A percentile compares a stretch with the other conserved stretches of the same genome.
These are phyloP conservation scores for Saccharomycopsis guyanensis DNA, from an alignment of 805 yeast species.

Conservation along the genomic window DNA sequence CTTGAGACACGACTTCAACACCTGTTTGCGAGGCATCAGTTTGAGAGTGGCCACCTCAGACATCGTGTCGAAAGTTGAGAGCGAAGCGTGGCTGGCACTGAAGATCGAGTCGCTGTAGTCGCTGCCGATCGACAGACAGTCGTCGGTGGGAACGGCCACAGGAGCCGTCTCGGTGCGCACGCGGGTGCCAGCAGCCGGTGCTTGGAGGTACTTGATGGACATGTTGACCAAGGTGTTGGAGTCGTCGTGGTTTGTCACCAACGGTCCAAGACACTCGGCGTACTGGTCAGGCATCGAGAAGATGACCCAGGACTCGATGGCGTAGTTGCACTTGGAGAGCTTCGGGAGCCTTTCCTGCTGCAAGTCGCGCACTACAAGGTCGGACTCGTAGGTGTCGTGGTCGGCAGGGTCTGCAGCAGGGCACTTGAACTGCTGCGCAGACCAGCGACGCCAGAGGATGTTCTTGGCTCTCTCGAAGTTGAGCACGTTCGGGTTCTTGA, in stretches of 20 bases:
- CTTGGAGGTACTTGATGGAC: constrained; percentile 4
- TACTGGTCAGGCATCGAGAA: constrained; percentile 10
- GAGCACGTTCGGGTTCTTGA: constrained; percentile 9
- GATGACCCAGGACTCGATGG: constrained; percentile 1
- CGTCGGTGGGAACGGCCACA: neutral
- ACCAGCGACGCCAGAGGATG: constrained; percentile 12
- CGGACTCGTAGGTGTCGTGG: neutral
- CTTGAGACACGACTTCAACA: neutral
- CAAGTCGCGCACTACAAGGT: neutral
- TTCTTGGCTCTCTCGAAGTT: constrained; percentile 6
- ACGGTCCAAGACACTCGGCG: constrained; percentile 9
- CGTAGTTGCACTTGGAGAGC: constrained; percentile 1
- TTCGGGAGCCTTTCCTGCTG: neutral
- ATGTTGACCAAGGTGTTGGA: constrained; percentile 8
- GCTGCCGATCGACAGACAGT: neutral
- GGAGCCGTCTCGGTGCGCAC: neutral
- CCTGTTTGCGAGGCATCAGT: neutral
- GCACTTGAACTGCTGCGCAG: neutral
- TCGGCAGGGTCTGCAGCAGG: neutral
- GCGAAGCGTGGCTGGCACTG: neutral
- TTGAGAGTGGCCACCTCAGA: neutral
- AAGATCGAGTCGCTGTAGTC: neutral
- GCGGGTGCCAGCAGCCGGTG: neutral
- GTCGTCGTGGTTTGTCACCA: neutral
- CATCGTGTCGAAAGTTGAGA: neutral